Evolutionary conservation across 306 rosid species (phyloP).

Genomic region (Albizia julibrissin): DNA sequence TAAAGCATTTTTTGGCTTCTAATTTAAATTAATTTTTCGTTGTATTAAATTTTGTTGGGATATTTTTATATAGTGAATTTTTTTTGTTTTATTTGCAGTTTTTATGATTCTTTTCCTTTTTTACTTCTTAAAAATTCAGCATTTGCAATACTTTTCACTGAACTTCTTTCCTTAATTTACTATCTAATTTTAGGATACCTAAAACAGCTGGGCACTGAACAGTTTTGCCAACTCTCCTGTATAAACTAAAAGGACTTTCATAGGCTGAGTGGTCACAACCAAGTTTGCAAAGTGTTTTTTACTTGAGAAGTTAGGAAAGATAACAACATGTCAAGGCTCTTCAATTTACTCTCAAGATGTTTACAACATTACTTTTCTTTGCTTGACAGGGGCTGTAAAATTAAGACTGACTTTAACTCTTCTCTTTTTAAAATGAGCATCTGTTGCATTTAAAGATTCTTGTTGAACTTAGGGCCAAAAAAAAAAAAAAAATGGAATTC

Average conservation of each 20-base stretch:
- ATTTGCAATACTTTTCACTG: constrained; percentile 14
- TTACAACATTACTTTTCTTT: constrained; percentile 10
- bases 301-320: not conserved
- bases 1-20: not conserved
- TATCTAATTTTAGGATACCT: not conserved
- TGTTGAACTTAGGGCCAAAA: constrained; percentile 20
- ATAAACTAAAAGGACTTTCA: not conserved
- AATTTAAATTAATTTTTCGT: not conserved
- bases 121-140: not conserved
- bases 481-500: not conserved
- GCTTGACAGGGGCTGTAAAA: constrained; percentile 4
- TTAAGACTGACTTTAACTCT: constrained; percentile 8
- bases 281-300: not conserved
- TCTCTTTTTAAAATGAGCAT: not conserved
- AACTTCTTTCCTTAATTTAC: not conserved
- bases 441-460: constrained; percentile 23
- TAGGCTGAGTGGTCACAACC: constrained; percentile 10
- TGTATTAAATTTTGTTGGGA: not conserved
- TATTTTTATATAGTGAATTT: not conserved
- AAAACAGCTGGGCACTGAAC: not conserved
- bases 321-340: not conserved
- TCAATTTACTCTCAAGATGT: not conserved
- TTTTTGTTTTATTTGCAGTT: not conserved
- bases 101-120: not conserved
- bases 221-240: not conserved